These are phyloP conservation scores for Cyberlindnera xishuangbannaensis DNA, from an alignment of 805 yeast species.

Conservation along the genomic window DNA sequence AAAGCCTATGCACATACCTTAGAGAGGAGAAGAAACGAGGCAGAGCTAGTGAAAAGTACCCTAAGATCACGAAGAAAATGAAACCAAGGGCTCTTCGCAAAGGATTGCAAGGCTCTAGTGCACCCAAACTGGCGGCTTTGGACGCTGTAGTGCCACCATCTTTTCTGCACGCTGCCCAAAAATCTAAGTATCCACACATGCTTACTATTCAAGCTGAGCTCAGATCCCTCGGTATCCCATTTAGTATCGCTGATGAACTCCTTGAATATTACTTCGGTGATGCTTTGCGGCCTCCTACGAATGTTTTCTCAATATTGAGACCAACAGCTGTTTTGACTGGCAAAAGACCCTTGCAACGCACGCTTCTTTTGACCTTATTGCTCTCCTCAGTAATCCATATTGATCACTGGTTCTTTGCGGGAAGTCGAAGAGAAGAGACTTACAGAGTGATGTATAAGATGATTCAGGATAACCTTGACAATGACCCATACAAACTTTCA, in stretches of 20 bases:
- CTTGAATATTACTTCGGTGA: slow-evolving; percentile 19
- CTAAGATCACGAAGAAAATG: slow-evolving; percentile 27
- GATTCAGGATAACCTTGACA: slow-evolving; percentile 16
- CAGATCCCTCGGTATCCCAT: slow-evolving; percentile 13
- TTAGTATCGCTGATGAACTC: slow-evolving; percentile 21
- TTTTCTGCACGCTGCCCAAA: neutral
- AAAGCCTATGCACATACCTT: slow-evolving; percentile 34
- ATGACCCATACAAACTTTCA: slow-evolving; percentile 3
- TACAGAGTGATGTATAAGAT: slow-evolving; percentile 15
- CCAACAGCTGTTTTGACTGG: slow-evolving; percentile 15
- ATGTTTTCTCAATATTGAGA: slow-evolving; percentile 20
- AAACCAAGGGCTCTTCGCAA: slow-evolving; percentile 10
- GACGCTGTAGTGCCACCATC: neutral
- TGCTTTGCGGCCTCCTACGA: slow-evolving; percentile 15
- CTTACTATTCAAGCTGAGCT: slow-evolving; percentile 9
- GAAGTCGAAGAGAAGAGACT: slow-evolving; percentile 18
- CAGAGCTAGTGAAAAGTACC: slow-evolving; percentile 38
- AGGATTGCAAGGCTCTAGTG: neutral
- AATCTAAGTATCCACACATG: slow-evolving; percentile 11
- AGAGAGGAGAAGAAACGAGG: slow-evolving; percentile 42
- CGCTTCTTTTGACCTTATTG: slow-evolving; percentile 15
- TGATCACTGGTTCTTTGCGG: slow-evolving; percentile 21
- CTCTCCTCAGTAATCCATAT: slow-evolving; percentile 18
- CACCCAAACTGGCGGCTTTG: neutral
- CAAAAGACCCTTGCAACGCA: slow-evolving; percentile 14